phyloP scores from a whole-genome alignment of 345 rosid species.

The Moringa oleifera region DNA sequence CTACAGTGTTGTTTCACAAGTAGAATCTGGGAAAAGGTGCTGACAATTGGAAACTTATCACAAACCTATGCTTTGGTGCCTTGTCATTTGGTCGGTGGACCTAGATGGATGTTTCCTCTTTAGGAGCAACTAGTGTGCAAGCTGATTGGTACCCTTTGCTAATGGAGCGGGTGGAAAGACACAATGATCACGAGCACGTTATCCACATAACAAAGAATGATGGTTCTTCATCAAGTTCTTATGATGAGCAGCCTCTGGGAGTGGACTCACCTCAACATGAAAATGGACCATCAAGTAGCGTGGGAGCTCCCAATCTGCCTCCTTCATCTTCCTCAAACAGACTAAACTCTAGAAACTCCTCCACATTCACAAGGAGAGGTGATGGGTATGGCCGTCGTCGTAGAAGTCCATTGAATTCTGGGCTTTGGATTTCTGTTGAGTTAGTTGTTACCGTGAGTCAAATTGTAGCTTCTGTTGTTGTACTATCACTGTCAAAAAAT shows the following conservation, averaged over 20 bases:
- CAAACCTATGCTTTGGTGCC: conserved; percentile 22
- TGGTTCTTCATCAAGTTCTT: conserved; percentile 43
- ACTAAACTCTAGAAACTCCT: conserved; percentile 28
- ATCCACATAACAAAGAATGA: conserved; percentile 45
- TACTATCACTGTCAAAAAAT: conserved; percentile 52
- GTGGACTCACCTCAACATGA: conserved; percentile 23
- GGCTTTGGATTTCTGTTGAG: conserved; percentile 80
- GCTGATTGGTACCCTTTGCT: conserved; percentile 55
- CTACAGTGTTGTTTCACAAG: not conserved
- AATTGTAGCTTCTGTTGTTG: conserved; percentile 72
- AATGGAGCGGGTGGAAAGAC: conserved; percentile 45
- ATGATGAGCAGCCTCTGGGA: conserved; percentile 28
- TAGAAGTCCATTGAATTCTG: conserved; percentile 79
- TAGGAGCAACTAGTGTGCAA: conserved; percentile 30
- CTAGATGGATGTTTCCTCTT: conserved; percentile 57
- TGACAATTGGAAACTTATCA: conserved; percentile 7
- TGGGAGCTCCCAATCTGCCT: conserved; percentile 18
- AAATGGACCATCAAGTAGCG: conserved; percentile 28
- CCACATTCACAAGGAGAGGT: conserved; percentile 43
- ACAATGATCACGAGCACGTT: conserved; percentile 40
- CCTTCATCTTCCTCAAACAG: conserved; percentile 33
- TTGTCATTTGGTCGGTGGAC: conserved; percentile 24
- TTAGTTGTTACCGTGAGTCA: conserved; percentile 60
- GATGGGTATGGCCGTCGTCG: conserved; percentile 44
- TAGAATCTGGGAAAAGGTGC: conserved; percentile 7